These are phyloP conservation scores for Aspergillus sclerotialis DNA, from an alignment of 2,329 filamentous ascomycete genomes.

Conservation along the genomic window DNA sequence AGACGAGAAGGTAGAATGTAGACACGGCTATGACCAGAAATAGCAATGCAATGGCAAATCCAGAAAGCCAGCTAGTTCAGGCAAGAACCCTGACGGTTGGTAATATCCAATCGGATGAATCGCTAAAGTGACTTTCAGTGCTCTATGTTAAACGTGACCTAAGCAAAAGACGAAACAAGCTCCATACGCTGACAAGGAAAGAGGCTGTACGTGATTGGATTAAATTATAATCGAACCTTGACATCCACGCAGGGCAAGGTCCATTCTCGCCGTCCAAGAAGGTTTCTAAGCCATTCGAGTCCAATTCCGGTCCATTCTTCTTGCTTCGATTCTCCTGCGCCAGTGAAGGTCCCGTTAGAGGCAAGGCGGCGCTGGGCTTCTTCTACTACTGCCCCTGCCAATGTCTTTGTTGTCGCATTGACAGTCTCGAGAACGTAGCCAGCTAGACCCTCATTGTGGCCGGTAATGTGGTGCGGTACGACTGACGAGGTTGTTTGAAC, in stretches of 20 bases:
- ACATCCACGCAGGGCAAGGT: slow-evolving; percentile 86
- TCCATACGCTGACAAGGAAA: not conserved
- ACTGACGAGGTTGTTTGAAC: slow-evolving; percentile 9
- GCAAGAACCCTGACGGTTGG: too few species aligned
- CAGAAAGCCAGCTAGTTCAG: too few species aligned
- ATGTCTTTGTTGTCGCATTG: slow-evolving; percentile 62
- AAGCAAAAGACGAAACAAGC: too few species aligned
- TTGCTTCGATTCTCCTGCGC: slow-evolving; percentile 27
- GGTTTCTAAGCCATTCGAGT: slow-evolving; percentile 75
- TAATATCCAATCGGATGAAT: too few species aligned
- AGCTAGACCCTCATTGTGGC: slow-evolving; percentile 27
- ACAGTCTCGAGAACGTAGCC: slow-evolving; percentile 42
- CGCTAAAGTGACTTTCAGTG: too few species aligned
- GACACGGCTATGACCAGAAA: too few species aligned
- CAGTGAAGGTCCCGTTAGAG: slow-evolving; percentile 18
- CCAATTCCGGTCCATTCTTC: slow-evolving; percentile 70
- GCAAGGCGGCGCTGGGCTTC: slow-evolving; percentile 42
- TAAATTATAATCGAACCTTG: slow-evolving; percentile 67
- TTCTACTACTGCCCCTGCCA: slow-evolving; percentile 62
- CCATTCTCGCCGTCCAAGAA: slow-evolving; percentile 81
- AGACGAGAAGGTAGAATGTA: too few species aligned
- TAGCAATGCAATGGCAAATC: too few species aligned
- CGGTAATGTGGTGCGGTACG: slow-evolving; percentile 25
- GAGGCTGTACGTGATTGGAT: slow-evolving; percentile 1
- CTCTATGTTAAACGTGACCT: too few species aligned